These are phyloP conservation scores for Beta lomatogona DNA, from an alignment of 179 eudicot species.

Conservation along the genomic window DNA sequence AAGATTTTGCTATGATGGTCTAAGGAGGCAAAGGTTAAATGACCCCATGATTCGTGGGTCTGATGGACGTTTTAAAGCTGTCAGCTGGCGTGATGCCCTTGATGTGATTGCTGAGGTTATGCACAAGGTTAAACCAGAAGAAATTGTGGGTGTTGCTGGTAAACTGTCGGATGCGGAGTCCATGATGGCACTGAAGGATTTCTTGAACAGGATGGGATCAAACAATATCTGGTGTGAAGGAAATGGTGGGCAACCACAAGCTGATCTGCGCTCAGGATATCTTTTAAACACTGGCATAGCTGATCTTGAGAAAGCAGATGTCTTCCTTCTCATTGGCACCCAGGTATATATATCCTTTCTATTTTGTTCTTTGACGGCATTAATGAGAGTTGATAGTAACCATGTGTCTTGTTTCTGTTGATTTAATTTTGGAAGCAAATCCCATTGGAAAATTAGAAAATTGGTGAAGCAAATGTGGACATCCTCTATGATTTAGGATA, in stretches of 20 bases:
- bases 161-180: conserved; percentile 96
- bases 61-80: conserved; percentile 92
- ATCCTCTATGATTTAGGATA: background rate
- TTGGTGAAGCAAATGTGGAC: background rate
- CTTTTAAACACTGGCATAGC: conserved; percentile 76
- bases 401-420: background rate
- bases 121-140: conserved; percentile 78
- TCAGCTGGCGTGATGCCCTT: conserved; percentile 98
- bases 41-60: conserved; percentile 97
- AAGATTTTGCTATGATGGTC: conserved; percentile 93
- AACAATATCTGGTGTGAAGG: conserved; percentile 95
- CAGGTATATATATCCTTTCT: conserved; percentile 54
- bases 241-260: conserved; percentile 73
- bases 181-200: conserved; percentile 94
- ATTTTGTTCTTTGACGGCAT: background rate
- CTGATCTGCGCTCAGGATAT: conserved; percentile 94
- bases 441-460: background rate
- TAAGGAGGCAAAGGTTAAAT: conserved; percentile 96
- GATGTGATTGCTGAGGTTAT: conserved; percentile 86
- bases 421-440: background rate
- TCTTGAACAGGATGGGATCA: conserved; percentile 89
- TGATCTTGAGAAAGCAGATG: conserved; percentile 96
- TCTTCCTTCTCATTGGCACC: conserved; percentile 88
- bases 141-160: conserved; percentile 94
- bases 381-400: background rate